Percentiles rank a stretch among this genome's conserved stretches.
Conservation (phyloP, 2,329 filamentous ascomycete species). For the Penicillium hordei region DNA sequence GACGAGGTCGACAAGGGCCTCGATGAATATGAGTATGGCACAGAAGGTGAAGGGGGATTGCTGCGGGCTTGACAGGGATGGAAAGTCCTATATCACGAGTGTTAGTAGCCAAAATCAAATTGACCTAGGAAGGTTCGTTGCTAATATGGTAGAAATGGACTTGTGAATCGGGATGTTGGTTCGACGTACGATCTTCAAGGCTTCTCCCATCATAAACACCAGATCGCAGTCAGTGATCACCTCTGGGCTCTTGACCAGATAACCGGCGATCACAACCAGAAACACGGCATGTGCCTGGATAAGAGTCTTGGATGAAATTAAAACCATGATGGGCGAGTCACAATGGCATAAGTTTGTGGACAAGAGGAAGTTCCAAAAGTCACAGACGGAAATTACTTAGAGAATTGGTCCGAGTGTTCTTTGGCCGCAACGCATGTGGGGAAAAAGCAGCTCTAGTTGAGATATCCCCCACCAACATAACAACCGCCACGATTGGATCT, state of each 20-base stretch:
- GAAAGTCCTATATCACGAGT: slow-evolving; percentile 45
- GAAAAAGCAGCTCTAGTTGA: slow-evolving; percentile 20
- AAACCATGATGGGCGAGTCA: slow-evolving; percentile 60
- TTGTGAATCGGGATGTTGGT: background rate
- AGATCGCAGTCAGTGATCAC: slow-evolving; percentile 75
- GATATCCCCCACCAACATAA: slow-evolving; percentile 15
- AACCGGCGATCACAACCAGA: slow-evolving; percentile 79
- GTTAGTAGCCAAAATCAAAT: slow-evolving; percentile 4
- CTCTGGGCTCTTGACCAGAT: slow-evolving; percentile 73
- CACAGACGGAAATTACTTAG: slow-evolving; percentile 7
- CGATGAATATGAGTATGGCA: slow-evolving; percentile 69
- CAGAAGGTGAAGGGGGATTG: slow-evolving; percentile 64
- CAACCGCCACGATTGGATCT: slow-evolving; percentile 9
- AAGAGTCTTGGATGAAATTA: slow-evolving; percentile 77
- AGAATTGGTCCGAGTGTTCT: slow-evolving; percentile 15
- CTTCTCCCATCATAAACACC: slow-evolving; percentile 77
- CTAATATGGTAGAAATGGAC: background rate
- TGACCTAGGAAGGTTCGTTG: background rate
- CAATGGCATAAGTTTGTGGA: background rate
- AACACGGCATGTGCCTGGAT: slow-evolving; percentile 80
- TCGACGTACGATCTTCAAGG: slow-evolving; percentile 71
- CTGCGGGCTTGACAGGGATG: slow-evolving; percentile 65
- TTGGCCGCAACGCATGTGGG: slow-evolving; percentile 22
- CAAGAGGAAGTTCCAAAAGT: background rate
- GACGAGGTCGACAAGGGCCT: slow-evolving; percentile 64